A percentile compares a stretch with the other conserved stretches of the same genome.
phyloP scores from a whole-genome alignment of 1,139 yeast species.

The Hyphopichia khmerensis region DNA sequence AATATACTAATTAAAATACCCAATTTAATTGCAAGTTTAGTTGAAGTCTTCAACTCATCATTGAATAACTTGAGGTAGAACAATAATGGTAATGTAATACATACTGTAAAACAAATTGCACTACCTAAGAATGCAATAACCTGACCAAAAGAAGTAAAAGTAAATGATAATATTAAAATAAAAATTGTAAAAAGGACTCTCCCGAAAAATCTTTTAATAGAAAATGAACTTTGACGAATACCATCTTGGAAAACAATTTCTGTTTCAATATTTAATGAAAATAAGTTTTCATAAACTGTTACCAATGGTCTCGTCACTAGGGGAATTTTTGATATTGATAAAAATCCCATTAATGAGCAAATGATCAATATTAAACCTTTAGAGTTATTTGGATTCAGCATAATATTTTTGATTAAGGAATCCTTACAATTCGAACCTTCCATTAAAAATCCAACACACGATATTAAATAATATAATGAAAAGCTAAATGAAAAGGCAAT shows the following conservation, averaged over 20 bases:
- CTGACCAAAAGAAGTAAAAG: slow-evolving; percentile 76
- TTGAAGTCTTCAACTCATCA: slow-evolving; percentile 39
- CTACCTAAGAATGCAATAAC: slow-evolving; percentile 83
- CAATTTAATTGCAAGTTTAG: slow-evolving; percentile 36
- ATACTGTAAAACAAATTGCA: slow-evolving; percentile 75
- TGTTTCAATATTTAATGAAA: slow-evolving; percentile 11
- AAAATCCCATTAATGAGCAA: slow-evolving; percentile 37
- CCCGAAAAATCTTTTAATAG: slow-evolving; percentile 27
- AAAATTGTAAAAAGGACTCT: slow-evolving; percentile 22
- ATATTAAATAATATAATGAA: slow-evolving; percentile 31
- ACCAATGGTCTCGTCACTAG: slow-evolving; percentile 40
- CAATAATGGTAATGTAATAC: slow-evolving; percentile 72
- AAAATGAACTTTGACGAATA: slow-evolving; percentile 1
- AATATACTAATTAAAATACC: slow-evolving; percentile 48
- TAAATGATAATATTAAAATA: slow-evolving; percentile 47
- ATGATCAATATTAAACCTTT: slow-evolving; percentile 27
- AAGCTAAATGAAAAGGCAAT: slow-evolving; percentile 36
- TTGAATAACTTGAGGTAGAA: slow-evolving; percentile 65
- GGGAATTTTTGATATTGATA: slow-evolving; percentile 44
- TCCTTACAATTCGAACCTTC: slow-evolving; percentile 37
- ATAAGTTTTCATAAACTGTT: slow-evolving; percentile 35
- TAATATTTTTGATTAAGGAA: slow-evolving; percentile 38
- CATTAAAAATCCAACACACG: slow-evolving; percentile 41
- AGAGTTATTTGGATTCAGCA: slow-evolving; percentile 36
- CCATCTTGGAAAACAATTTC: slow-evolving; percentile 9